Base-by-base conservation (phyloP, 148 eudicot species). In the Polygonum maritimum region DNA sequence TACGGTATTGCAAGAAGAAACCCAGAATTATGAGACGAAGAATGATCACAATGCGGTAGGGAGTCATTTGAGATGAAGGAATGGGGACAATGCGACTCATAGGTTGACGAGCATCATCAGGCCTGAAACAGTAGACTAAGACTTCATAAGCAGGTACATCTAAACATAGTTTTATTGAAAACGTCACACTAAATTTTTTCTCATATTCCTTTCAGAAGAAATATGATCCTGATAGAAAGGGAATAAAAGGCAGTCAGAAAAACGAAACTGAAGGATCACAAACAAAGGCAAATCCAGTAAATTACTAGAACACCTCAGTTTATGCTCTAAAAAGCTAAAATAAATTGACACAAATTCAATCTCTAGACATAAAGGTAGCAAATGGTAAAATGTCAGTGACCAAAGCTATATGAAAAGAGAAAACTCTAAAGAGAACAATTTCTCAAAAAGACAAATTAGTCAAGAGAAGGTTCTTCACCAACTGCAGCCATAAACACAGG, bases 41-140 rank as follows among this genome's bases (percentile, higher is more conserved):
- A 22, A 92, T 81, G 38, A 92, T 92, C 31, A 92, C 89, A 13
- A 92, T 92, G 18, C 98, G 65, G 69, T 92, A 92, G 39, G 98
- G 98, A 79, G 80, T 92, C 82, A 92, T 89, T 76, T 84, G 79
- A 82, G 96, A 89, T 33, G 98, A 92, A 47, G 98, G 16, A 21
- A 92, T 77, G n/a, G 96, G 96, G 31, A 92, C 89, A 38, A 92
- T 74, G 39, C 98, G 97, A 82, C 96, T 94, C 97, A 94, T 74
- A 49, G 98, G 97, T 87, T 85, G 97, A 67, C 96, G 93, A 79
- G 91, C 89, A 89, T 93, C 96, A 82, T 90, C 97, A 83, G 88
- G 92, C 96, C 98, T 94, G 92, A 71, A 77, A 76, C 51, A 62
- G 48, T 79, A 76, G 72, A 63, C 79, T 60, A 57, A 63, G 39